A percentile compares a stretch with the other conserved stretches of the same genome.
These are phyloP conservation scores for Gaultheria prostrata DNA, from an alignment of 148 eudicot genomes.

Conservation along the genomic window DNA sequence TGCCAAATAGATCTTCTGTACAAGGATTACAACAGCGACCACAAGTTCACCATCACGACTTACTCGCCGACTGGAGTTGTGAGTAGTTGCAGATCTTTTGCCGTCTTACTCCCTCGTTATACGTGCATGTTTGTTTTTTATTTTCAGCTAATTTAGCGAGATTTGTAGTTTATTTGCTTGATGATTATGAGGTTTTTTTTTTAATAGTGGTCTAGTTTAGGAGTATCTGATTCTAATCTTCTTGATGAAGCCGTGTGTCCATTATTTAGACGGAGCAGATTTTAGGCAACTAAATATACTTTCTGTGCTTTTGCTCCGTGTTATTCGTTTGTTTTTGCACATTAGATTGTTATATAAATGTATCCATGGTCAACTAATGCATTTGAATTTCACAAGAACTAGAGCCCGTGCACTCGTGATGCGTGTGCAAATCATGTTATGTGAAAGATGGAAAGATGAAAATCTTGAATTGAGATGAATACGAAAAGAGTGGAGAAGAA, in stretches of 20 bases:
- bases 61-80: slow-evolving; percentile 80
- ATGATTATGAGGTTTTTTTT: neutral
- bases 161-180: neutral
- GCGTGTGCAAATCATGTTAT: too few species aligned
- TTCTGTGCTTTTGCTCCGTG: neutral
- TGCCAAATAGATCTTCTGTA: slow-evolving; percentile 55
- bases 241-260: neutral
- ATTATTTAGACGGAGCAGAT: neutral
- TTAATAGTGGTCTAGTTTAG: neutral
- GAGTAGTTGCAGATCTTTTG: slow-evolving; percentile 34
- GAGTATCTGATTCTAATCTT: slow-evolving; percentile 4
- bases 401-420: too few species aligned
- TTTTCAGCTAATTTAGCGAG: neutral
- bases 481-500: too few species aligned
- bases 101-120: neutral
- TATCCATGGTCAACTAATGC: too few species aligned
- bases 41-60: slow-evolving; percentile 70
- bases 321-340: neutral
- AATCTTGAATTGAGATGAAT: too few species aligned
- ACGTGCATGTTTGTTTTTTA: slow-evolving; percentile 1
- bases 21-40: slow-evolving; percentile 75
- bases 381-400: too few species aligned
- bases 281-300: neutral
- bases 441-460: too few species aligned
- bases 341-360: too few species aligned